Evolutionary conservation across 768 basidiomycete genomes (phyloP).

Genomic region (Fistulinella prunicolor): DNA sequence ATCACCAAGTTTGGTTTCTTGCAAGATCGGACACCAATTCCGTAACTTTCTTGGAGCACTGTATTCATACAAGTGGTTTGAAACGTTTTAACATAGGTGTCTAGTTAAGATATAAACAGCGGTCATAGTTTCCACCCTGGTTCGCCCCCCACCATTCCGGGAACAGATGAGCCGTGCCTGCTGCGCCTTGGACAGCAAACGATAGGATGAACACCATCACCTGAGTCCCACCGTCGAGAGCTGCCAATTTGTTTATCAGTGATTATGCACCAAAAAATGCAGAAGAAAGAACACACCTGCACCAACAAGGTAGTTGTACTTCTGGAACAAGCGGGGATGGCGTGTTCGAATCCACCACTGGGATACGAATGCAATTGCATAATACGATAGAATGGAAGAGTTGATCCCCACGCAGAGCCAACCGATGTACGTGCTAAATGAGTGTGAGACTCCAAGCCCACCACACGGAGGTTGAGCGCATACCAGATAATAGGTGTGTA

Average conservation of each 20-base stretch:
- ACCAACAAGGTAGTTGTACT: constrained; percentile 35
- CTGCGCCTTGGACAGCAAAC: constrained; percentile 49
- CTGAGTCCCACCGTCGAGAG: constrained; percentile 40
- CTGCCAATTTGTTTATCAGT: constrained; percentile 8
- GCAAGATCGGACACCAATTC: too few species aligned
- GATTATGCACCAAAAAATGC: too few species aligned
- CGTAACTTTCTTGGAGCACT: too few species aligned
- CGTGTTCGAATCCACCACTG: constrained; percentile 40
- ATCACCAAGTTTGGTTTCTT: too few species aligned
- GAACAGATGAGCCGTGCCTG: constrained; percentile 47
- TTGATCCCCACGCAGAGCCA: constrained; percentile 27
- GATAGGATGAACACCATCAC: constrained; percentile 56
- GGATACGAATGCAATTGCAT: constrained; percentile 29
- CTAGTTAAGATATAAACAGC: constrained; percentile 19
- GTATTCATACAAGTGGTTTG: too few species aligned
- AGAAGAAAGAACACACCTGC: constrained; percentile 38
- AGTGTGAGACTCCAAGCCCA: neutral
- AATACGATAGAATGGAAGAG: constrained; percentile 18
- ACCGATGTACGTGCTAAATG: constrained; percentile 17
- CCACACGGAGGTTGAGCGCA: constrained; percentile 1
- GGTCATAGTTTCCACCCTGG: constrained; percentile 42
- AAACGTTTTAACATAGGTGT: too few species aligned
- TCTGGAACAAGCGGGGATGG: constrained; percentile 35
- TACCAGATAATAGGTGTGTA: constrained; percentile 33
- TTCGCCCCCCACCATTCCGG: constrained; percentile 62